Conservation (phyloP, 768 basidiomycete genomes). For the Nevesoporus exiguus region DNA sequence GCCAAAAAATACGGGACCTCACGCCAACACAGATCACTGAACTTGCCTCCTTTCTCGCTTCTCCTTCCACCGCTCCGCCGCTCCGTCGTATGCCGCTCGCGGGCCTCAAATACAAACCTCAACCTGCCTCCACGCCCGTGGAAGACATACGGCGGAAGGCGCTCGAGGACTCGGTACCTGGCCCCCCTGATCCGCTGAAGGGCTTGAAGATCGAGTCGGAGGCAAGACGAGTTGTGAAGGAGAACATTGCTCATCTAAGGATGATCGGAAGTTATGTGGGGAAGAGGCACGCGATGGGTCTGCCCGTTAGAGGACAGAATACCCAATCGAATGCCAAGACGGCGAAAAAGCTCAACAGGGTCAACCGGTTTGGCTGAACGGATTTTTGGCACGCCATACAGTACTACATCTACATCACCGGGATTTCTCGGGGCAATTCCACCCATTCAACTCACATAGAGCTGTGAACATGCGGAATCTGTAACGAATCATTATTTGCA, state of each 20-base stretch:
- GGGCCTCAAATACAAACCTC: slow-evolving; percentile 46
- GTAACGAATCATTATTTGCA: not conserved
- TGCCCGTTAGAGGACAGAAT: slow-evolving; percentile 93
- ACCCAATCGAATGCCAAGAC: slow-evolving; percentile 89
- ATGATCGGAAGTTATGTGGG: slow-evolving; percentile 95
- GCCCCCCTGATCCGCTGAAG: slow-evolving; percentile 59
- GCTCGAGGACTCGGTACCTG: slow-evolving; percentile 35
- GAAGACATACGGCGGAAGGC: slow-evolving; percentile 27
- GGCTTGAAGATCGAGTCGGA: slow-evolving; percentile 86
- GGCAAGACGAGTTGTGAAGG: slow-evolving; percentile 72
- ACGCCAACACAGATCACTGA: slow-evolving; percentile 85
- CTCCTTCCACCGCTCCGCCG: slow-evolving; percentile 71
- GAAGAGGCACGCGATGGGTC: slow-evolving; percentile 85
- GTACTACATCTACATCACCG: slow-evolving; percentile 8
- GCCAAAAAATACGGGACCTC: slow-evolving; percentile 74
- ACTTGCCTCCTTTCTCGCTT: slow-evolving; percentile 91
- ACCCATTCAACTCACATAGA: not conserved
- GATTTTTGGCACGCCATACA: slow-evolving; percentile 4
- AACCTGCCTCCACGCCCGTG: slow-evolving; percentile 36
- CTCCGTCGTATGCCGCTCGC: slow-evolving; percentile 70
- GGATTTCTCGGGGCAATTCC: not conserved
- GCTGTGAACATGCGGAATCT: not conserved
- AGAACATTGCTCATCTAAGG: slow-evolving; percentile 89
- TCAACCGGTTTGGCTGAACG: slow-evolving; percentile 56
- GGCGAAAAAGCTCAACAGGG: slow-evolving; percentile 84